Conservation (phyloP, 306 rosid genomes). For the Canavalia ensiformis region DNA sequence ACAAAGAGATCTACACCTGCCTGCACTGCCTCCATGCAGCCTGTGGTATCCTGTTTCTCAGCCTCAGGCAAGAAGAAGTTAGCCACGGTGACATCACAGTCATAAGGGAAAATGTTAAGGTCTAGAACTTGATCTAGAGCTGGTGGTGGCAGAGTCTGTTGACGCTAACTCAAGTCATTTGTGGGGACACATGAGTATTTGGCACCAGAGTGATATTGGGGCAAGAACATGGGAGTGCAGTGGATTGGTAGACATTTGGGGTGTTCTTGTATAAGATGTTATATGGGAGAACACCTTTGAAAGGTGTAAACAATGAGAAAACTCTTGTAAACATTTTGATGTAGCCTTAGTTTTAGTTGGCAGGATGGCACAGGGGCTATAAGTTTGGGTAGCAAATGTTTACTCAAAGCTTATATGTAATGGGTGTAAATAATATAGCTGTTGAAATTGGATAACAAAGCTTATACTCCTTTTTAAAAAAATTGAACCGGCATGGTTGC, state of each 20-base stretch:
- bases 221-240: conserved; percentile 95
- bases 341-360: conserved; percentile 50
- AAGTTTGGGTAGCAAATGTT: conserved; percentile 39
- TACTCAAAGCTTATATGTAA: conserved; percentile 37
- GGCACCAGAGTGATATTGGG: conserved; percentile 95
- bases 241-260: conserved; percentile 98
- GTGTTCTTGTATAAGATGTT: conserved; percentile 91
- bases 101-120: conserved; percentile 65
- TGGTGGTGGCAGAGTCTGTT: conserved; percentile 84
- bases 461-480: too few relatives aligned
- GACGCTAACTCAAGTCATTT: conserved; percentile 86
- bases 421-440: conserved; percentile 53
- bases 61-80: conserved; percentile 62
- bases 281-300: conserved; percentile 90
- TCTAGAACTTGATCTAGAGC: conserved; percentile 65
- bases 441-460: conserved; percentile 44
- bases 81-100: conserved; percentile 60
- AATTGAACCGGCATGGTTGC: conserved; percentile 4
- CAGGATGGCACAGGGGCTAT: not conserved
- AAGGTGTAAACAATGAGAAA: conserved; percentile 93
- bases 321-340: conserved; percentile 81
- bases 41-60: conserved; percentile 85
- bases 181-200: conserved; percentile 95
- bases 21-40: conserved; percentile 84
- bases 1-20: conserved; percentile 57